Percentiles rank a stretch among this genome's conserved stretches.
These are phyloP conservation scores for Cladosporium sphaerospermum DNA, from an alignment of 2,329 filamentous ascomycete species.

Conservation along the genomic window DNA sequence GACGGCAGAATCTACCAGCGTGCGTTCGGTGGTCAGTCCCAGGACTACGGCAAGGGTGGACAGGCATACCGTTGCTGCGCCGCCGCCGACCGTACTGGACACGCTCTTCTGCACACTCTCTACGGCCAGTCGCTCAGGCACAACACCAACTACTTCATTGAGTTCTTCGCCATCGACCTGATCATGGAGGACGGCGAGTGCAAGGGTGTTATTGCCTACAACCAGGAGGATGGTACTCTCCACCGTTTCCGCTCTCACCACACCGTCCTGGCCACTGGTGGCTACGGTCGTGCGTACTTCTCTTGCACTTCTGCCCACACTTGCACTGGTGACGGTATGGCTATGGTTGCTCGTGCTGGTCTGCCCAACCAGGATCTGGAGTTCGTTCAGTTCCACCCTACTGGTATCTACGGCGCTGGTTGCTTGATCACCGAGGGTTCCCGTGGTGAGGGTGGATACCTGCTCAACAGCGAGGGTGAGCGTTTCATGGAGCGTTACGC, in stretches of 20 bases:
- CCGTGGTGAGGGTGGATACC: conserved; percentile 95
- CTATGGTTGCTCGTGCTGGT: conserved; percentile 96
- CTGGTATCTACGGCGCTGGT: conserved; percentile 96
- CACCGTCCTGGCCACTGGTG: conserved; percentile 93
- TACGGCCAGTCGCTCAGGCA: conserved; percentile 95
- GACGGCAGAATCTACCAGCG: conserved; percentile 98
- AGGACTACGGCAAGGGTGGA: conserved; percentile 91
- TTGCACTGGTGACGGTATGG: conserved; percentile 98
- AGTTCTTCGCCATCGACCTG: conserved; percentile 94
- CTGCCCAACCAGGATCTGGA: conserved; percentile 98
- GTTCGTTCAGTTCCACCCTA: conserved; percentile 99
- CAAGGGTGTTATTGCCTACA: conserved; percentile 94
- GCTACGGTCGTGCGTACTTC: conserved; percentile 97
- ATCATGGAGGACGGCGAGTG: conserved; percentile 97
- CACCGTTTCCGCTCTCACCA: conserved; percentile 96
- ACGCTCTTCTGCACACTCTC: conserved; percentile 95
- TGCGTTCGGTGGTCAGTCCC: conserved; percentile 95
- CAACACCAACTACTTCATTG: conserved; percentile 99
- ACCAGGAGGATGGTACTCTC: conserved; percentile 96
- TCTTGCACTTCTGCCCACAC: conserved; percentile 97
- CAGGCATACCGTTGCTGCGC: conserved; percentile 97
- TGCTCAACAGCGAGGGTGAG: conserved; percentile 96
- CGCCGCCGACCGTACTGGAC: conserved; percentile 91
- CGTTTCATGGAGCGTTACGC: conserved; percentile 99
- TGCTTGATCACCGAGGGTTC: conserved; percentile 97